Conservation (phyloP, 768 basidiomycete species). For the Clavulina sp. region DNA sequence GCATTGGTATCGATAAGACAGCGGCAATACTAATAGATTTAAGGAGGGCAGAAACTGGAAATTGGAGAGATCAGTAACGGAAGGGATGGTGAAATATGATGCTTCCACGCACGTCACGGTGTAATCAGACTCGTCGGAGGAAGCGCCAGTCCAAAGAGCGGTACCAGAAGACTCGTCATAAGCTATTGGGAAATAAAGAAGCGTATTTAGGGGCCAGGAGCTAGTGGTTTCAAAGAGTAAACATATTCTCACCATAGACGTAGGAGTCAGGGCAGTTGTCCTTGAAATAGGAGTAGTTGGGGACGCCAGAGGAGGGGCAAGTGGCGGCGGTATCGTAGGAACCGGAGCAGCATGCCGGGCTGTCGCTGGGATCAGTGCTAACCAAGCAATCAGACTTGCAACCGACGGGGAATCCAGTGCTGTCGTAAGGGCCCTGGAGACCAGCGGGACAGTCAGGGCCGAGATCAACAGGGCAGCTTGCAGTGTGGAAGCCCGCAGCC, state of each 20-base stretch:
- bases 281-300: constrained; percentile 13
- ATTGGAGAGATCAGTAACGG: too few relatives aligned
- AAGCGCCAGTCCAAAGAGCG: constrained; percentile 36
- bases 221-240: too few relatives aligned
- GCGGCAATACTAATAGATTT: too few relatives aligned
- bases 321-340: constrained; percentile 11
- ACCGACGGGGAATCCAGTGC: constrained; percentile 12
- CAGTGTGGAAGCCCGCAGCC: too few relatives aligned
- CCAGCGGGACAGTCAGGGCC: constrained; percentile 3
- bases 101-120: too few relatives aligned
- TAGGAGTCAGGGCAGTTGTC: constrained; percentile 2
- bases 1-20: too few relatives aligned
- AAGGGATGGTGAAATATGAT: too few relatives aligned
- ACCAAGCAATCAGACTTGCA: constrained; percentile 14
- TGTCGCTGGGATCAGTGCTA: constrained; percentile 11
- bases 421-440: constrained; percentile 7
- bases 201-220: too few relatives aligned
- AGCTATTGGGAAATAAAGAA: constrained; percentile 34
- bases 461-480: constrained; percentile 11
- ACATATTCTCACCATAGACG: too few relatives aligned
- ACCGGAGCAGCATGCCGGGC: constrained; percentile 13
- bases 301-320: too few relatives aligned
- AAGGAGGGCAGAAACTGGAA: too few relatives aligned
- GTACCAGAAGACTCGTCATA: constrained; percentile 34
- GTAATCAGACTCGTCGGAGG: constrained; percentile 21